Evolutionary conservation across 768 basidiomycete genomes (phyloP).

Genomic region (Naganishia kalamii): DNA sequence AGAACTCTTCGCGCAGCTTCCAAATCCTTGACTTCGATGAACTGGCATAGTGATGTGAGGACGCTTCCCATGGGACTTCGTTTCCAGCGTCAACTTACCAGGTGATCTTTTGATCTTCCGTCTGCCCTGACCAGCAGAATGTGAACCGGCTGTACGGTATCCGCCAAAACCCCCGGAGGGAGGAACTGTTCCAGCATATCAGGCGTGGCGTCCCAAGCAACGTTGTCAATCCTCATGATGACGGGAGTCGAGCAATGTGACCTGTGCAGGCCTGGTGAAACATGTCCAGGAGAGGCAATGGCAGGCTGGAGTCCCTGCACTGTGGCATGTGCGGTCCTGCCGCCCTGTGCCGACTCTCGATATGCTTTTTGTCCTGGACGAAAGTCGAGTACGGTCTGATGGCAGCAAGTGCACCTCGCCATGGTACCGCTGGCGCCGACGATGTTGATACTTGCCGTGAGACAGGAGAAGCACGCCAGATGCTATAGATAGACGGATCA

Average conservation of each 20-base stretch:
- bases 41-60: slow-evolving; percentile 23
- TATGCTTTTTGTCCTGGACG: neutral
- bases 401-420: slow-evolving; percentile 7
- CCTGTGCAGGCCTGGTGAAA: no score
- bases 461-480: slow-evolving; percentile 4
- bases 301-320: neutral
- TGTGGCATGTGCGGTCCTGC: neutral
- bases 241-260: neutral
- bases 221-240: slow-evolving; percentile 40
- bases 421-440: neutral
- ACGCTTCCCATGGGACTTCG: neutral
- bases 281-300: neutral
- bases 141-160: slow-evolving; percentile 33
- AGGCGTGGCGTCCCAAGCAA: slow-evolving; percentile 40
- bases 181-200: slow-evolving; percentile 29
- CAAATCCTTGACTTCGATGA: slow-evolving; percentile 31
- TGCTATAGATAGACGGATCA: neutral
- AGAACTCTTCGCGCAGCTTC: slow-evolving; percentile 31
- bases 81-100: slow-evolving; percentile 24
- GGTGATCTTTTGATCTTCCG: slow-evolving; percentile 35
- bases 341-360: neutral
- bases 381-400: neutral
- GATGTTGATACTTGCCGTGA: slow-evolving; percentile 11
- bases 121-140: slow-evolving; percentile 34
- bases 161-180: slow-evolving; percentile 26